Evolutionary conservation across 176 grass and related monocot genomes (phyloP).

Genomic region (Bolboschoenus planiculmis): DNA sequence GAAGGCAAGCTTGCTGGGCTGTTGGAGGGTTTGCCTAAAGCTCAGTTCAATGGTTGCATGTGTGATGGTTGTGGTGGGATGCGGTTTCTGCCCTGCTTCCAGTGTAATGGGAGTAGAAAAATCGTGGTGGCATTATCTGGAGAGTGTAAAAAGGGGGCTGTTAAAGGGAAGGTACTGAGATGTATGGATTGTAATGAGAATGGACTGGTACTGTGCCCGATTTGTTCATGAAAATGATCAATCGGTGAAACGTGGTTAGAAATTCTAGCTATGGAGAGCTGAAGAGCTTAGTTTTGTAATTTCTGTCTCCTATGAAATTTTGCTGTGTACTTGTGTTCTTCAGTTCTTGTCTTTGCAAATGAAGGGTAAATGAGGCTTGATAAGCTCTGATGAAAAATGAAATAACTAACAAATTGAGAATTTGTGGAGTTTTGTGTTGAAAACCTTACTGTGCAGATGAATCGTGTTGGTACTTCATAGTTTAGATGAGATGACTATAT

Average conservation of each 20-base stretch:
- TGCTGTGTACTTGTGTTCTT: not conserved
- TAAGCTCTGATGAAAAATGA: not conserved
- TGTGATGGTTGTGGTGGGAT: constrained; percentile 52
- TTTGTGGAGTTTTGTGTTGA: not conserved
- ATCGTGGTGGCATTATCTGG: constrained; percentile 3
- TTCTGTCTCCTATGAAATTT: not conserved
- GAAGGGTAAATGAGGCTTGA: not conserved
- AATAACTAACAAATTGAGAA: not conserved
- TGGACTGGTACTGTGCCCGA: constrained; percentile 61
- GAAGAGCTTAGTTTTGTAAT: not conserved
- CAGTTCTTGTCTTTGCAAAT: not conserved
- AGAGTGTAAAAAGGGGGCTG: not conserved
- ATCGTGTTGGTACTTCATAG: not conserved
- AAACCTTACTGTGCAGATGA: not conserved
- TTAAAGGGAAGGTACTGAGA: constrained; percentile 33
- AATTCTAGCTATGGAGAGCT: not conserved
- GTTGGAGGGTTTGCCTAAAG: constrained; percentile 43
- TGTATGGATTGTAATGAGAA: constrained; percentile 73
- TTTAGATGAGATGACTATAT: not conserved
- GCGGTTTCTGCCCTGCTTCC: constrained; percentile 59
- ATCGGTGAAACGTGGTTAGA: not conserved
- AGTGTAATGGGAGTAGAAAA: constrained; percentile 63
- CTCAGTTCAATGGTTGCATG: constrained; percentile 1
- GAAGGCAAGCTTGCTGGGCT: constrained; percentile 37
- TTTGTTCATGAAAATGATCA: constrained; percentile 33